Base-by-base conservation (phyloP, 495 filamentous ascomycete species). In the Penicillium cosmopolitanum region DNA sequence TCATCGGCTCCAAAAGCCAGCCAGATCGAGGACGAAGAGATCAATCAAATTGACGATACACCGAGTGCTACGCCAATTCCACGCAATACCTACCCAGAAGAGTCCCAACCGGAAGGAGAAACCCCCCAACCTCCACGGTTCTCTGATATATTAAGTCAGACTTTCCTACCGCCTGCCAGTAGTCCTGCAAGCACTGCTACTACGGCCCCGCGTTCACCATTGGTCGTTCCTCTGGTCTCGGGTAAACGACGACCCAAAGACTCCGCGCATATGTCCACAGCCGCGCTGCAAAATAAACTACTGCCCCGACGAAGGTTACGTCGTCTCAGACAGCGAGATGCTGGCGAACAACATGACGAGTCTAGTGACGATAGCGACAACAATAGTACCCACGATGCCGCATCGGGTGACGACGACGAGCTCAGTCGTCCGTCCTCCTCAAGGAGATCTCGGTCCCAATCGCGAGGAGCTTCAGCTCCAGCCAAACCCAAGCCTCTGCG, bases 111-210 rank as follows among this genome's bases (percentile, higher is more conserved):
- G 12, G 57, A 61, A 34, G 55, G 56, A 34, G 55, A 57, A 28
- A 60, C 62, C 21, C 63, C 53, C 9, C 60, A 40, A 8, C 52
- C 61, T 8, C 23, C 51, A 11, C 54, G 57, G 42, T 74, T 71
- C n/a, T 60, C 73, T 6, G 77, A 79, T 57, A 53, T 67, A 7
- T 64, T 76, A 35, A 84, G 77, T 55, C 76, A 80, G 58, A 84
- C 80, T 1, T 77, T 83, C 80, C 78, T 74, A 36, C 80, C 78
- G 4, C 84, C 84, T 4, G 59, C 69, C 53, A 85, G 82, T 57
- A 84, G 80, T 35, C 61, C 69, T 77, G 75, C 59, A 55, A 43
- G 53, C 13, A 65, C 67, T 15, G 43, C 40, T 21, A 36, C 59
- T 33, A 50, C 50, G 13, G 33, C 53, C 5, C 36, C 38, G 31